Base-by-base conservation (phyloP, 2,329 filamentous ascomycete genomes). In the Huntiella savannae region DNA sequence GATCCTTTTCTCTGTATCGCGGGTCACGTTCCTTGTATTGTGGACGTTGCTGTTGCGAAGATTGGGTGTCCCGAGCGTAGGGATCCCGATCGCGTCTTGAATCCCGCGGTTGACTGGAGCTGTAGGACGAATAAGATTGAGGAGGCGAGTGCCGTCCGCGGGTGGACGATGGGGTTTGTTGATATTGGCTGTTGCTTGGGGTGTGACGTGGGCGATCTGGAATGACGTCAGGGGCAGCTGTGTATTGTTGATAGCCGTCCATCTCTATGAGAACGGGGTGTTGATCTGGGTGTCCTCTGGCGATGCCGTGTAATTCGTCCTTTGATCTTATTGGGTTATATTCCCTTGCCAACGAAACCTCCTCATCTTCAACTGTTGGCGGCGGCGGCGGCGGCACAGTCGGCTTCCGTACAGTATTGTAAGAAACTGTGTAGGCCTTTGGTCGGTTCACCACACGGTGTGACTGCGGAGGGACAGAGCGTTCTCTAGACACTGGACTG, bases 331-430 rank as follows among this genome's bases (percentile, higher is more conserved):
- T n/a, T 34, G 45, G 34, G 17, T 33, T 17, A 33, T 50, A 40
- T 19, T 50, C 48, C 33, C 45, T 36, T 6, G 48, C 44, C 11
- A 50, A 22, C 7, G 48, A 47, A 11, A 45, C 45, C 10, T 34
- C 45, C 28, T 50, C 48, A 39, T 47, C 45, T 41, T 50, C 48
- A 34, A 45, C 47, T 17, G 48, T 44, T 12, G 48, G 48, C 33
- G 44, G 40, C 8, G 48, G 48, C 3, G 48, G 48, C 12, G 48
- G 48, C 7, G 48, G 48, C 15, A 47, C 45, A 3, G 48, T 41
- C 5, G 48, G 46, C 22, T 50, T 50, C 1, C 48, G 40, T 11
- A 43, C 33, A 12, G 44, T 50, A 13, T 50, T 50, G 33, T 50
- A 50, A 8, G 48, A 50, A 11, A 50, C 48, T 8, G 48, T 44